Evolutionary conservation across 257 asterid genomes (phyloP).

Genomic region (Paulownia fortunei): DNA sequence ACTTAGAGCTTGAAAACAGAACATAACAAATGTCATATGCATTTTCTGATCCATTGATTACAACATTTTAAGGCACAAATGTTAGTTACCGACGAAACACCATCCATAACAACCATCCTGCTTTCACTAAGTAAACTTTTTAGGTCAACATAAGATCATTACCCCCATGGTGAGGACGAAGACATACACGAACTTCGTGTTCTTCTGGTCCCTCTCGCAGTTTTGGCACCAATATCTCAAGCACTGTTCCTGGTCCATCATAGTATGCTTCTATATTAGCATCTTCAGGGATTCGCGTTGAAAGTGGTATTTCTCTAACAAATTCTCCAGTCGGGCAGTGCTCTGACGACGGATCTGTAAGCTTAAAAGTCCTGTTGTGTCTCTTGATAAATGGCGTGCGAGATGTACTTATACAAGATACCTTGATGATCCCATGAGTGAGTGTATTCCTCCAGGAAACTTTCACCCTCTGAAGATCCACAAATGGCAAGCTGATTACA

Average conservation of each 20-base stretch:
- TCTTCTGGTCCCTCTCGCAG: conserved; percentile 50
- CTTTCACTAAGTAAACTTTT: conserved; percentile 17
- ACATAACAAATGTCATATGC: conserved; percentile 12
- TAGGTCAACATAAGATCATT: conserved; percentile 53
- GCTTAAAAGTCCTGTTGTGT: conserved; percentile 53
- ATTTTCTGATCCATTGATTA: background rate
- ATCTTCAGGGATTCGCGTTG: conserved; percentile 56
- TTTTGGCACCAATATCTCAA: conserved; percentile 58
- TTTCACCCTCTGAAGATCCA: conserved; percentile 68
- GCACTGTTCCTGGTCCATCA: conserved; percentile 44
- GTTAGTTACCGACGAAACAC: conserved; percentile 7
- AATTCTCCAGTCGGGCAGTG: conserved; percentile 65
- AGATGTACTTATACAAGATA: conserved; percentile 48
- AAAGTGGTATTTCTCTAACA: conserved; percentile 51
- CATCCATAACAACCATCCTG: background rate
- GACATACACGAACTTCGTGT: conserved; percentile 58
- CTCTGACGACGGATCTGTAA: conserved; percentile 46
- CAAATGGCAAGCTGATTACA: conserved; percentile 66
- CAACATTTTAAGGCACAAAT: background rate
- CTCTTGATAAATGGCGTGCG: conserved; percentile 49
- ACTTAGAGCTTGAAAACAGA: conserved; percentile 8
- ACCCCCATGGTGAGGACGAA: conserved; percentile 53
- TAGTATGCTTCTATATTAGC: conserved; percentile 59
- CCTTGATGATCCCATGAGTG: conserved; percentile 50
- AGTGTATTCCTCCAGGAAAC: conserved; percentile 75